Base-by-base conservation (phyloP, 352 stramenopile genomes). In the Aphanomyces stellatus region DNA sequence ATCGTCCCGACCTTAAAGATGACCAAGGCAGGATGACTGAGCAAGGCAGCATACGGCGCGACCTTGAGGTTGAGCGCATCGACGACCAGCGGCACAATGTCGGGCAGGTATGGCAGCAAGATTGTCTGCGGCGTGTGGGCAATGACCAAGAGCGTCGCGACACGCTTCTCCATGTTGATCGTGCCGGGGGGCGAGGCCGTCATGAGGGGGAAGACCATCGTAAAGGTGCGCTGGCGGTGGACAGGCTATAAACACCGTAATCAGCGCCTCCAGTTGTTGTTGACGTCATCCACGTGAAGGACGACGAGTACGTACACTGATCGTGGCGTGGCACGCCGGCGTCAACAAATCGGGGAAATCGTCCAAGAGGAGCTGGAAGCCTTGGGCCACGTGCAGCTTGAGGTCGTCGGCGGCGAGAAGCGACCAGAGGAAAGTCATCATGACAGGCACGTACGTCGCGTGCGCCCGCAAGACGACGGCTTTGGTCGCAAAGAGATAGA, bases 401-500 rank as follows among this genome's bases (percentile, higher is more conserved):
- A 93, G 65, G 1, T 71, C 37, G 41, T 43, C 41, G 40, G 75
- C 25, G 17, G 77, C 80, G 19, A 94, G 70, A 56, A 93, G 90
- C 27, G 70, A 66, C 71, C 82, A 91, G 35, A 94, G 68, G 64
- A 91, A 93, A 13, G 70, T 68, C 27, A 94, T 67, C 62, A 85
- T 91, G 55, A 77, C 66, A 2, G 86, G 76, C n/a, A 81, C 81
- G 57, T 91, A 77, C 51, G 71, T 69, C 60, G 82, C 81, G 72
- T 94, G 84, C 10, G 81, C 84, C 13, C 86, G 79, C 63, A 94
- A 85, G 42, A 94, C 73, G 24, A 94, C 74, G 43, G 80, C 86
- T 74, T 94, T 94, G 15, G 80, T 74, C 69, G 91, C 87, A 82
- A 83, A 93, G 7, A 82, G 80, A 64, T 94, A 94, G 56, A 91